phyloP scores from a whole-genome alignment of 202 grass and related monocot genomes.

The Dendrocalamus latiflorus region DNA sequence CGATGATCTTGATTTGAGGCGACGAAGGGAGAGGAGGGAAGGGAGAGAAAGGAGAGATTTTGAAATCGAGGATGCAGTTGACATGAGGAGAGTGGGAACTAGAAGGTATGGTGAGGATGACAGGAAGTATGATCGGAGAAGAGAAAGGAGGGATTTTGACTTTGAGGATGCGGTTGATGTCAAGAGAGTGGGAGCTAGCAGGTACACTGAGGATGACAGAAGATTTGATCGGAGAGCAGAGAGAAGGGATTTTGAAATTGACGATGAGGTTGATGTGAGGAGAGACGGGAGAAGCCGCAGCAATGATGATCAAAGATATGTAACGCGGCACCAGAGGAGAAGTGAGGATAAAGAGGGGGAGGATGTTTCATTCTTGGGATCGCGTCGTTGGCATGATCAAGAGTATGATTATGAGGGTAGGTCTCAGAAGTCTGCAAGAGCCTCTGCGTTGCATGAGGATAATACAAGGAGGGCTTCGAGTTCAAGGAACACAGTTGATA shows the following conservation, averaged over 20 bases:
- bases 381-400: background rate
- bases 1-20: slow-evolving; percentile 21
- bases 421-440: slow-evolving; percentile 20
- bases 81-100: background rate
- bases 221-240: slow-evolving; percentile 34
- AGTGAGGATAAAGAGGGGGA: slow-evolving; percentile 7
- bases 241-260: slow-evolving; percentile 29
- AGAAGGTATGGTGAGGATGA: slow-evolving; percentile 27
- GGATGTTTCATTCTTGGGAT: slow-evolving; percentile 17
- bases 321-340: slow-evolving; percentile 9
- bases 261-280: slow-evolving; percentile 32
- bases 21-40: slow-evolving; percentile 15
- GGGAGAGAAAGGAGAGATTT: slow-evolving; percentile 20
- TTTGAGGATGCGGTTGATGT: slow-evolving; percentile 33
- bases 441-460: slow-evolving; percentile 38
- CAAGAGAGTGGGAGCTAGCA: slow-evolving; percentile 13
- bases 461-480: slow-evolving; percentile 22
- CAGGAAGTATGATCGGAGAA: slow-evolving; percentile 29
- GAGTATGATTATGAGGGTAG: slow-evolving; percentile 35
- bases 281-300: background rate
- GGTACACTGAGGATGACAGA: slow-evolving; percentile 9
- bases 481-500: slow-evolving; percentile 33
- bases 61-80: slow-evolving; percentile 23
- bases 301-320: slow-evolving; percentile 26
- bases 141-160: slow-evolving; percentile 33